Conservation (phyloP, 129 eudicot genomes). For the Calendula officinalis region DNA sequence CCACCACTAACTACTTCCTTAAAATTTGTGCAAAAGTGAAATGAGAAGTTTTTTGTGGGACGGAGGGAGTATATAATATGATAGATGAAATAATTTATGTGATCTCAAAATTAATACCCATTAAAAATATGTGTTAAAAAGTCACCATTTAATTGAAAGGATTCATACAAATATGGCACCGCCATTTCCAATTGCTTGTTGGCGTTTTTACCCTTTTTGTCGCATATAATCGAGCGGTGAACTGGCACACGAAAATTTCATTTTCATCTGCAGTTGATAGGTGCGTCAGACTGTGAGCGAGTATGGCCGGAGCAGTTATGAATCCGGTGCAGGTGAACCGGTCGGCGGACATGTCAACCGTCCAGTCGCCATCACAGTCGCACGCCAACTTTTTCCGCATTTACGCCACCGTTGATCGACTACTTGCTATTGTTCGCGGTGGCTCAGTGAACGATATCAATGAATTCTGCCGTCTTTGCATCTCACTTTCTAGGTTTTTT, state of each 20-base stretch:
- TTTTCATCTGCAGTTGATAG: too few relatives aligned
- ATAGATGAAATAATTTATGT: too few relatives aligned
- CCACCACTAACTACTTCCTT: too few relatives aligned
- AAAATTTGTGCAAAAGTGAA: too few relatives aligned
- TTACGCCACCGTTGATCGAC: conserved; percentile 42
- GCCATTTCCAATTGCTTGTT: neutral
- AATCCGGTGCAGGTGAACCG: neutral
- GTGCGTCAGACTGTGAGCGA: neutral
- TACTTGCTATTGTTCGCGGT: conserved; percentile 18
- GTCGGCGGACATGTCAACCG: neutral
- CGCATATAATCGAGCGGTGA: neutral
- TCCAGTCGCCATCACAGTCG: conserved; percentile 21
- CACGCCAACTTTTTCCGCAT: conserved; percentile 34
- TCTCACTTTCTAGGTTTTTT: conserved; percentile 60
- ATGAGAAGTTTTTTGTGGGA: too few relatives aligned
- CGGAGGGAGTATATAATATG: too few relatives aligned
- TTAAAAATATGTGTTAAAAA: too few relatives aligned
- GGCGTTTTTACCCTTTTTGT: neutral
- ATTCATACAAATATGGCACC: neutral
- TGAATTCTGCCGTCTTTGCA: conserved; percentile 55
- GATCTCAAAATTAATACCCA: too few relatives aligned
- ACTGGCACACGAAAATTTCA: neutral
- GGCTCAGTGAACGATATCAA: conserved; percentile 13
- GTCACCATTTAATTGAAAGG: neutral
- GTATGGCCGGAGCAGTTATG: conserved; percentile 1